phyloP scores from a whole-genome alignment of 768 basidiomycete genomes.

The Tricholoma hemisulphureum region DNA sequence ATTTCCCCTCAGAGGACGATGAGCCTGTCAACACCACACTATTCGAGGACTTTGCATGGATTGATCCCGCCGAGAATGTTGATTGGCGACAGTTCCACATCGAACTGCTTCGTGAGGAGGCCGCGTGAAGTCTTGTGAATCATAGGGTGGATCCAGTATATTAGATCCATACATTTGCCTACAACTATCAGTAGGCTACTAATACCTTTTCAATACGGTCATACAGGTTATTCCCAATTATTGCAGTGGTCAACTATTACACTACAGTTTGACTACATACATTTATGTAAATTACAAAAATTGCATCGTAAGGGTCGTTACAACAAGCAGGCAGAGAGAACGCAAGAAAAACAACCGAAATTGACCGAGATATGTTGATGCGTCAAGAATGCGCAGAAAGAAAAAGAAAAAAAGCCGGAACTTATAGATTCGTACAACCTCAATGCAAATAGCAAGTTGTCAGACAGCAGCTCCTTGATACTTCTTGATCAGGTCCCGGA shows the following conservation, averaged over 20 bases:
- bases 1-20: conserved; percentile 42
- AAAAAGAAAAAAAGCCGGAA: conserved; percentile 1
- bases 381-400: neutral
- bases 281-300: too few species aligned
- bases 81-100: conserved; percentile 62
- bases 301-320: neutral
- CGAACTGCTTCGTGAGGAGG: conserved; percentile 37
- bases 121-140: neutral
- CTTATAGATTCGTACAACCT: neutral
- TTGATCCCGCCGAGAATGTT: conserved; percentile 37
- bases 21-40: conserved; percentile 17
- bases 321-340: neutral
- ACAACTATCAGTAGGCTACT: neutral
- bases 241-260: neutral
- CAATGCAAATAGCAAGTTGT: neutral
- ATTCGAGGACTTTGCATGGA: conserved; percentile 27
- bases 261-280: neutral
- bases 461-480: conserved; percentile 51
- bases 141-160: too few species aligned
- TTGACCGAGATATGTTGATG: neutral
- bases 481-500: conserved; percentile 79
- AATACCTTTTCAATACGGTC: neutral
- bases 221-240: neutral
- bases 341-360: neutral
- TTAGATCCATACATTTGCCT: too few species aligned